phyloP scores from a whole-genome alignment of 2,329 filamentous ascomycete species.

The Periconia macrospinosa region DNA sequence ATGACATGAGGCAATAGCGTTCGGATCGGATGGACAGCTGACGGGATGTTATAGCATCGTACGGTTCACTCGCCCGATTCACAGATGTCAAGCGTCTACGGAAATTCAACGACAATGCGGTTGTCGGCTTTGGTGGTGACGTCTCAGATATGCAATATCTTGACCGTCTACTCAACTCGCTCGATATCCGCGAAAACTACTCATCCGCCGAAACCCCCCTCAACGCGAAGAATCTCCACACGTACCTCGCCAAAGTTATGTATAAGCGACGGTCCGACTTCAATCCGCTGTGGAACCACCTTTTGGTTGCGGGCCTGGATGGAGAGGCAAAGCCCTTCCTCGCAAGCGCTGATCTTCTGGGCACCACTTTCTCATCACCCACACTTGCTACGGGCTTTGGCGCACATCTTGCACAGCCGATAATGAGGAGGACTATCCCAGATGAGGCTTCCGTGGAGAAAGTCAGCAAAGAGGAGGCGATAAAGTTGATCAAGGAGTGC shows the following conservation, averaged over 20 bases:
- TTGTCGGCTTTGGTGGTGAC: slow-evolving; percentile 95
- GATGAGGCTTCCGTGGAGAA: slow-evolving; percentile 77
- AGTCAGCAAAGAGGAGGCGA: slow-evolving; percentile 75
- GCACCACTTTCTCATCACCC: slow-evolving; percentile 86
- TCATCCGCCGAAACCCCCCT: slow-evolving; percentile 60
- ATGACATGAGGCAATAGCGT: slow-evolving; percentile 28
- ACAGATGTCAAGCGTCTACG: slow-evolving; percentile 95
- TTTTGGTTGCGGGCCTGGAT: slow-evolving; percentile 82
- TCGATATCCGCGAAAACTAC: slow-evolving; percentile 90
- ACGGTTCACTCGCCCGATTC: slow-evolving; percentile 93
- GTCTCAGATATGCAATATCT: slow-evolving; percentile 99
- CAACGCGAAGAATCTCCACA: slow-evolving; percentile 92
- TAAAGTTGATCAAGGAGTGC: slow-evolving; percentile 83
- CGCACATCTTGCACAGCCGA: slow-evolving; percentile 87
- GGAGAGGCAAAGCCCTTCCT: slow-evolving; percentile 86
- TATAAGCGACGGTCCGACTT: slow-evolving; percentile 95
- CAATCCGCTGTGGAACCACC: slow-evolving; percentile 95
- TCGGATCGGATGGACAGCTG: slow-evolving; percentile 4
- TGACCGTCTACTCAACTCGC: slow-evolving; percentile 83
- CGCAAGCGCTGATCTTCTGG: slow-evolving; percentile 86
- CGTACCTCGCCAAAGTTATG: slow-evolving; percentile 92
- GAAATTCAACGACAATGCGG: slow-evolving; percentile 78
- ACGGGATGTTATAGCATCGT: slow-evolving; percentile 68
- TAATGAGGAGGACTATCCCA: slow-evolving; percentile 80
- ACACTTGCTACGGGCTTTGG: slow-evolving; percentile 93